phyloP scores from a whole-genome alignment of 495 filamentous ascomycete species.

The Sordaria brevicollis region DNA sequence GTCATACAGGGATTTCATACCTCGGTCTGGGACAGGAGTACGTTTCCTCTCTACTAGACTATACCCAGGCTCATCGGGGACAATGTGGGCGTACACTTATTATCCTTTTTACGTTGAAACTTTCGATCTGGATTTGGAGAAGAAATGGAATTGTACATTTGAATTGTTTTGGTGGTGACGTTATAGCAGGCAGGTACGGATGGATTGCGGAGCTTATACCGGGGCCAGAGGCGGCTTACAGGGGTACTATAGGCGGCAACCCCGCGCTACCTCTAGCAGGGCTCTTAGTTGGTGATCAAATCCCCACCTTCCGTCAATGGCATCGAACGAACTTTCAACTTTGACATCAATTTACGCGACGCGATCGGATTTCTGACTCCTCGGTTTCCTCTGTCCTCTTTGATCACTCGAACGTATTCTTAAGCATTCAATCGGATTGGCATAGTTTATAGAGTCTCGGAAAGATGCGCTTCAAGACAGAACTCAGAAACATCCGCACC shows the following conservation, averaged over 20 bases:
- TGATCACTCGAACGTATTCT: neutral
- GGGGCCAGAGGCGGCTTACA: neutral
- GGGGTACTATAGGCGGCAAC: neutral
- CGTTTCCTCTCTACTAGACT: neutral
- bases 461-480: conserved; percentile 70
- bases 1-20: neutral
- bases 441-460: neutral
- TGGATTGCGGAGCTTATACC: neutral
- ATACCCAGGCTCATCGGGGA: neutral
- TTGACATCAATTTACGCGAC: conserved; percentile 2
- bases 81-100: neutral
- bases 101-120: neutral
- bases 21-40: neutral
- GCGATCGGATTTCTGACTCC: neutral
- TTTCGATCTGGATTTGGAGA: neutral
- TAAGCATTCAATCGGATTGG: neutral
- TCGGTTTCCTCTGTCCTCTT: neutral
- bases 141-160: neutral
- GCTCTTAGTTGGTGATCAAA: neutral
- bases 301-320: neutral
- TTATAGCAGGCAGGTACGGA: neutral
- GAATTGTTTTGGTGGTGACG: neutral
- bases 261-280: neutral
- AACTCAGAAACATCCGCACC: conserved; percentile 68
- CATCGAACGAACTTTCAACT: neutral